A percentile compares a stretch with the other conserved stretches of the same genome.
These are phyloP conservation scores for Scleroderma bovista DNA, from an alignment of 768 basidiomycete species.

Conservation along the genomic window DNA sequence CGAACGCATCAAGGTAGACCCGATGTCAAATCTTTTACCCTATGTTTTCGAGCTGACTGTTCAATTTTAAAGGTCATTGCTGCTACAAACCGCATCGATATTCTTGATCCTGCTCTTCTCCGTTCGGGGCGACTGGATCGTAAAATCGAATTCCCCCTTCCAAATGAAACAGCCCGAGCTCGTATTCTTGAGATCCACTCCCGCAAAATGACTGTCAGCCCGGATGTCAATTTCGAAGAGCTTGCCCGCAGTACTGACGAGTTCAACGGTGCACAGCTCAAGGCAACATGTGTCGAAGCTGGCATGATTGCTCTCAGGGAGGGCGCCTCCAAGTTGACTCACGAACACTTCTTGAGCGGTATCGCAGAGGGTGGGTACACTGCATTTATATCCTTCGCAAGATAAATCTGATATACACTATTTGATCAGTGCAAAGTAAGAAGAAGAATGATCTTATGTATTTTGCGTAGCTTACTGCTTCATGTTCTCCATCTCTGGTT, in stretches of 20 bases:
- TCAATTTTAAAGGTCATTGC: conserved; percentile 75
- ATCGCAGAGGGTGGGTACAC: conserved; percentile 71
- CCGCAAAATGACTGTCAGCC: conserved; percentile 85
- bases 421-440: conserved; percentile 85
- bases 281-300: conserved; percentile 98
- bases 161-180: conserved; percentile 93
- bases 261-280: conserved; percentile 95
- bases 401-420: conserved; percentile 17
- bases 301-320: conserved; percentile 98
- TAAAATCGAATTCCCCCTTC: conserved; percentile 98
- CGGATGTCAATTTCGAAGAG: conserved; percentile 95
- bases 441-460: conserved; percentile 99
- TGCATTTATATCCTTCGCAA: conserved; percentile 1
- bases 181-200: conserved; percentile 96
- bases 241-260: conserved; percentile 96
- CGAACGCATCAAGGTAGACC: conserved; percentile 85
- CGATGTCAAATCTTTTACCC: not conserved
- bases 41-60: conserved; percentile 1
- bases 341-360: conserved; percentile 95
- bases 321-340: conserved; percentile 80
- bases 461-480: conserved; percentile 63
- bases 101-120: conserved; percentile 95
- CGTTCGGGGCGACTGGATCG: conserved; percentile 96
- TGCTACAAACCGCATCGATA: conserved; percentile 98
- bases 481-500: not conserved